Evolutionary conservation across 768 basidiomycete species (phyloP).

Genomic region (Trametopsis cervina): DNA sequence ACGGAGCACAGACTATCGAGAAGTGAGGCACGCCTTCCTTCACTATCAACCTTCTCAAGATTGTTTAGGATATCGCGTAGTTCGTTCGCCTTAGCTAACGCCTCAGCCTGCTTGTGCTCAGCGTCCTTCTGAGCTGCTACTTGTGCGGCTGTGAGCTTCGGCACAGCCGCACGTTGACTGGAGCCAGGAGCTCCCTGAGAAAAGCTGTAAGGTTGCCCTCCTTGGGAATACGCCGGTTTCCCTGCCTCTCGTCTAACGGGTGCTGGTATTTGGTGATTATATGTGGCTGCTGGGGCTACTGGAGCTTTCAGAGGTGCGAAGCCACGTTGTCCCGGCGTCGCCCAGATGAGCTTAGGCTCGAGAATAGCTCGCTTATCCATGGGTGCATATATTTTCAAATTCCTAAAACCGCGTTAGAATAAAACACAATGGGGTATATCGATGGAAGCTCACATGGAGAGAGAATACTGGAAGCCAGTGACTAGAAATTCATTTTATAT

Average conservation of each 20-base stretch:
- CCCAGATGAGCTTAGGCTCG: slow-evolving; percentile 67
- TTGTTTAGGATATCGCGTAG: slow-evolving; percentile 55
- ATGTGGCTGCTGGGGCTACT: slow-evolving; percentile 10
- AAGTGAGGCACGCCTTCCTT: slow-evolving; percentile 60
- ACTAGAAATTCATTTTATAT: slow-evolving; percentile 9
- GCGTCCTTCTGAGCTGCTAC: slow-evolving; percentile 28
- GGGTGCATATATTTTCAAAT: slow-evolving; percentile 65
- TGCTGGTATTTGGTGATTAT: slow-evolving; percentile 4
- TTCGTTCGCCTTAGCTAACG: slow-evolving; percentile 55
- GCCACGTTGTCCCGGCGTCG: slow-evolving; percentile 61
- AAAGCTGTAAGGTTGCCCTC: neutral
- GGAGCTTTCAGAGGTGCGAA: slow-evolving; percentile 28
- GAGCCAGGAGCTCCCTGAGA: slow-evolving; percentile 2
- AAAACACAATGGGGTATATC: neutral
- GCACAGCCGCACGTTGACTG: slow-evolving; percentile 2
- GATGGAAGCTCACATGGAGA: slow-evolving; percentile 48
- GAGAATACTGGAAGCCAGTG: slow-evolving; percentile 38
- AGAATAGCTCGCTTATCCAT: slow-evolving; percentile 51
- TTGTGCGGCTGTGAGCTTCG: slow-evolving; percentile 17
- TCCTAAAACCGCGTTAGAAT: slow-evolving; percentile 33
- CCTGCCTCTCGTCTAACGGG: slow-evolving; percentile 1
- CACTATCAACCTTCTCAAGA: slow-evolving; percentile 75
- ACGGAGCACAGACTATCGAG: slow-evolving; percentile 62
- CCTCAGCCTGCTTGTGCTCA: slow-evolving; percentile 41
- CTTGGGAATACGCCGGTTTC: neutral